phyloP scores from a whole-genome alignment of 2,329 filamentous ascomycete species.

The Neofusicoccum sp. region DNA sequence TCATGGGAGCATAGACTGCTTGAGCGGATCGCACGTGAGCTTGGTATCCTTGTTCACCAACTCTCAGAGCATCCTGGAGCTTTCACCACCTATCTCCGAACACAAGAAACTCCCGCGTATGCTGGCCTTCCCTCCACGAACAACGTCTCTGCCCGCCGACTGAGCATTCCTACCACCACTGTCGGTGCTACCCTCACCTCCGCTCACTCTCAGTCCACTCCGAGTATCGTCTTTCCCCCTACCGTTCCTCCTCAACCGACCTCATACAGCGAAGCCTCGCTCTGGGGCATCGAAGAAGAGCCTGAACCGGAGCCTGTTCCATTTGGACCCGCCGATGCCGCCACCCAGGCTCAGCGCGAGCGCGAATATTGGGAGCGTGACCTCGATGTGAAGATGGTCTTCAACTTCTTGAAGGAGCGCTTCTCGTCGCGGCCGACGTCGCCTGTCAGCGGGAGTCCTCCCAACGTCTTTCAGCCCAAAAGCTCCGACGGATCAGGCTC shows the following conservation, averaged over 20 bases:
- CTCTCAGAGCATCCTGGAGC: conserved; percentile 84
- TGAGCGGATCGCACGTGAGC: conserved; percentile 80
- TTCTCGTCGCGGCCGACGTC: conserved; percentile 32
- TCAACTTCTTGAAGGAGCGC: conserved; percentile 58
- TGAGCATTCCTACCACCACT: conserved; percentile 25
- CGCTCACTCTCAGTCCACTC: conserved; percentile 9
- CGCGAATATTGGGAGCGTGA: conserved; percentile 90
- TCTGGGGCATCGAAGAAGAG: conserved; percentile 67
- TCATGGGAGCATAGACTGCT: conserved; percentile 76
- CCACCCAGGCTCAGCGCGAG: conserved; percentile 38
- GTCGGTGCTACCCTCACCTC: conserved; percentile 22
- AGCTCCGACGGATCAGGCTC: neutral
- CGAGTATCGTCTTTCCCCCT: conserved; percentile 49
- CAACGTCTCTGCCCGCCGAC: conserved; percentile 11
- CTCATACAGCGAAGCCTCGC: conserved; percentile 51
- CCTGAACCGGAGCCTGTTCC: conserved; percentile 45
- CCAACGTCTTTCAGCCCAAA: conserved; percentile 15
- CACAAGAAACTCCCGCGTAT: conserved; percentile 64
- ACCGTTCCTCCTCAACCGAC: conserved; percentile 40
- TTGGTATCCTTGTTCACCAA: conserved; percentile 79
- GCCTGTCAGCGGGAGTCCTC: conserved; percentile 29
- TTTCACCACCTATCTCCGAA: conserved; percentile 74
- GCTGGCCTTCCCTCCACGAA: conserved; percentile 60
- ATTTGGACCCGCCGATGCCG: conserved; percentile 38
- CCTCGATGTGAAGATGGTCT: conserved; percentile 86